A percentile compares a stretch with the other conserved stretches of the same genome.
Evolutionary conservation across 2,329 filamentous ascomycete species (phyloP).

Genomic region (Fusarium cyanostomum): DNA sequence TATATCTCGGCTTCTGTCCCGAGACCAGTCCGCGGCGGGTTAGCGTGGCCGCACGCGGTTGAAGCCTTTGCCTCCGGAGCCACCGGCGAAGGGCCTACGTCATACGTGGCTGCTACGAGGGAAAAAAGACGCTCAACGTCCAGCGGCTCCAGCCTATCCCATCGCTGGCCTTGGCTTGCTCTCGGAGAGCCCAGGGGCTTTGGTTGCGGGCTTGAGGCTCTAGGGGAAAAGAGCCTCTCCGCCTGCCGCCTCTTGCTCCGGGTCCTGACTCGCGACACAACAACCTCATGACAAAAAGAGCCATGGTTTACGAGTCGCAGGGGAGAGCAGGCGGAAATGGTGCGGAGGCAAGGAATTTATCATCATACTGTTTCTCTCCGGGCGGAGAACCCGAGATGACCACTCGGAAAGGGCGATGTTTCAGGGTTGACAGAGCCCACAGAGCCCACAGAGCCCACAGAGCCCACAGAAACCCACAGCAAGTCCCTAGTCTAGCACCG

Average conservation of each 20-base stretch:
- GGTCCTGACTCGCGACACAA: background rate
- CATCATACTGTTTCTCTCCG: background rate
- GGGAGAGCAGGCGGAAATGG: background rate
- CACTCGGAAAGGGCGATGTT: no score
- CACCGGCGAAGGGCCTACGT: background rate
- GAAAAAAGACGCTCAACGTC: background rate
- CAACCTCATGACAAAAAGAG: background rate
- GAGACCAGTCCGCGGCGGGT: background rate
- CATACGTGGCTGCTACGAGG: background rate
- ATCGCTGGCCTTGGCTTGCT: background rate
- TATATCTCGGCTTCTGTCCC: background rate
- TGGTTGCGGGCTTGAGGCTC: background rate
- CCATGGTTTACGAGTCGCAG: background rate
- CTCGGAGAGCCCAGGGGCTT: background rate
- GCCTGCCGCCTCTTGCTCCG: background rate
- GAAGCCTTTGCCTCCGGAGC: background rate
- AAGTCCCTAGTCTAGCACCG: no score
- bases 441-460: no score
- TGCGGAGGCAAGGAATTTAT: background rate
- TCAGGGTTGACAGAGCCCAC: no score
- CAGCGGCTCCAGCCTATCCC: background rate
- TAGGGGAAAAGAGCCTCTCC: background rate
- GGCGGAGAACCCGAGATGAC: no score
- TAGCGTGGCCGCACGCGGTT: background rate
- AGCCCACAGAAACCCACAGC: no score